These are phyloP conservation scores for Botrytis sinoallii DNA, from an alignment of 2,329 filamentous ascomycete species.

Conservation along the genomic window DNA sequence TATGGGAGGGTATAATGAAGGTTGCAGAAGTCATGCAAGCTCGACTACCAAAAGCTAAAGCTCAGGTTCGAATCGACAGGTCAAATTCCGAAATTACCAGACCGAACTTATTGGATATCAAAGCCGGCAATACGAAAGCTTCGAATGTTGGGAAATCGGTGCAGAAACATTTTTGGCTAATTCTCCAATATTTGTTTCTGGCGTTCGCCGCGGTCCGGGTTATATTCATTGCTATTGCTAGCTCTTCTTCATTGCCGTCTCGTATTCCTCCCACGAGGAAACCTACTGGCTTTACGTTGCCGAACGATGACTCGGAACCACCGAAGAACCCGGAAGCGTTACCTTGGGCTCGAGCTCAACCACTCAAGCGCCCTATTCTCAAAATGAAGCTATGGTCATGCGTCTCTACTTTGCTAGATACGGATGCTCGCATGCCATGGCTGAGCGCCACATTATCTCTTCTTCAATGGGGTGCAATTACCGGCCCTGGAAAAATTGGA, in stretches of 20 bases:
- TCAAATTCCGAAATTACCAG: conserved; percentile 37
- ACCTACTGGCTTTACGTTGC: conserved; percentile 27
- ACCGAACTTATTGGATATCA: conserved; percentile 20
- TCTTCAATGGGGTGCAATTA: conserved; percentile 68
- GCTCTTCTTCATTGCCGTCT: conserved; percentile 64
- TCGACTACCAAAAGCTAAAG: conserved; percentile 36
- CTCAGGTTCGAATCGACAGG: conserved; percentile 33
- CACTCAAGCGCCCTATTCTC: conserved; percentile 49
- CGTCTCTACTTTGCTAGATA: conserved; percentile 66
- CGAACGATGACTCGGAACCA: conserved; percentile 31
- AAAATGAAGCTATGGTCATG: conserved; percentile 76
- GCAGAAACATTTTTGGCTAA: conserved; percentile 47
- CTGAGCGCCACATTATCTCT: conserved; percentile 72
- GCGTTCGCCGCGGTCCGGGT: conserved; percentile 61
- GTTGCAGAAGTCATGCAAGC: conserved; percentile 50
- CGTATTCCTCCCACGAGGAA: conserved; percentile 41
- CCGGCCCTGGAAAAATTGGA: conserved; percentile 73
- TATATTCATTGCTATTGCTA: conserved; percentile 60
- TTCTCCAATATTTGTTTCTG: conserved; percentile 50
- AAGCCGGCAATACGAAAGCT: conserved; percentile 23
- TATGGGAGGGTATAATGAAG: conserved; percentile 82
- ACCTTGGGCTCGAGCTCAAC: conserved; percentile 22
- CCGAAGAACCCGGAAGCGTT: conserved; percentile 22
- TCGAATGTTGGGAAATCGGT: conserved; percentile 28
- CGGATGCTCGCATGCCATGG: conserved; percentile 87